Percentiles rank a stretch among this genome's conserved stretches.
Evolutionary conservation across 2,329 filamentous ascomycete species (phyloP).

Genomic region (Penicillium palitans): DNA sequence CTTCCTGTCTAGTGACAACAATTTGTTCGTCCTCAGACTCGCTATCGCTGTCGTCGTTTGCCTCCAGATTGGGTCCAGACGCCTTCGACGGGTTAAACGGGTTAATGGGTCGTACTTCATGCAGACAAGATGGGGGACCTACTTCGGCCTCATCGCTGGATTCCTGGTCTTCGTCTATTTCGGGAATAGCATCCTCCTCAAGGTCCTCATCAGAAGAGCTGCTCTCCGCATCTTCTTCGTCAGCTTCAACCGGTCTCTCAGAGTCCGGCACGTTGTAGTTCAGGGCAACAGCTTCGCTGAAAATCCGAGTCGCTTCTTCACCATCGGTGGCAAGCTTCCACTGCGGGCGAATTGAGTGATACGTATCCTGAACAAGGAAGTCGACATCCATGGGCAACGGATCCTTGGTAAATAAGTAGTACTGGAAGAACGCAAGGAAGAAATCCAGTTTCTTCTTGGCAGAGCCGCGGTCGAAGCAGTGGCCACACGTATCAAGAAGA

Average conservation of each 20-base stretch:
- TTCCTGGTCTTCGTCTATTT: constrained; percentile 57
- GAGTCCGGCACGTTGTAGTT: constrained; percentile 79
- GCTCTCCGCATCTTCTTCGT: constrained; percentile 72
- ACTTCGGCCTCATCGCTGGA: constrained; percentile 53
- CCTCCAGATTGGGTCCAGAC: constrained; percentile 49
- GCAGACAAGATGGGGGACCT: constrained; percentile 5
- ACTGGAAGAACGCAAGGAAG: constrained; percentile 91
- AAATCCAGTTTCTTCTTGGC: constrained; percentile 98
- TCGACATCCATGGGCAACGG: constrained; percentile 94
- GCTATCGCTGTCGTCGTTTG: constrained; percentile 40
- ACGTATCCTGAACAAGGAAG: constrained; percentile 92
- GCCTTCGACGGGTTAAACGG: constrained; percentile 33
- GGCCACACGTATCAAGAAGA: constrained; percentile 89
- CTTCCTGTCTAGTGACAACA: constrained; percentile 85
- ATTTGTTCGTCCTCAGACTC: constrained; percentile 76
- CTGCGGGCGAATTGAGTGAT: constrained; percentile 78
- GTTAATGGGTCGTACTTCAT: constrained; percentile 7
- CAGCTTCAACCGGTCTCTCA: constrained; percentile 68
- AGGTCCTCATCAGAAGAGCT: constrained; percentile 75
- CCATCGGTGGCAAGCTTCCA: constrained; percentile 84
- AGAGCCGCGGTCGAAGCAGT: constrained; percentile 91
- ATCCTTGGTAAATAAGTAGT: constrained; percentile 91
- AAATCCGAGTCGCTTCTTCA: constrained; percentile 78
- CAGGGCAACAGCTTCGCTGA: constrained; percentile 83
- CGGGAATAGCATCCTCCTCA: constrained; percentile 58